A percentile compares a stretch with the other conserved stretches of the same genome.
phyloP scores from a whole-genome alignment of 2,329 filamentous ascomycete genomes.

The Didymellaceae sp. region DNA sequence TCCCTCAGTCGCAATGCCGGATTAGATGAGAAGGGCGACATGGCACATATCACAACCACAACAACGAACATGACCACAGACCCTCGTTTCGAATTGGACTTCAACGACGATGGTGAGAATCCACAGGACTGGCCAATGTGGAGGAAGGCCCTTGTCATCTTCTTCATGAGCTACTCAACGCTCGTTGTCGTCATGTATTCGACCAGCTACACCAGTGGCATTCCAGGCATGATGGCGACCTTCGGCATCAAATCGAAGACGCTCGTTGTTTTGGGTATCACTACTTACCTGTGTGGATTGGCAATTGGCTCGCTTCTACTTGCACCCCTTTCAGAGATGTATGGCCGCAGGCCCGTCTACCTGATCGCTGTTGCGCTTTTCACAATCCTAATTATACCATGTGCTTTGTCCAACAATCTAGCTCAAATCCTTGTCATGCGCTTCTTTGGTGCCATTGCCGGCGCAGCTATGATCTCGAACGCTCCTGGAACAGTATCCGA shows the following conservation, averaged over 20 bases:
- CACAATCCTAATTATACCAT: slow-evolving; percentile 73
- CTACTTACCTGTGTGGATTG: slow-evolving; percentile 78
- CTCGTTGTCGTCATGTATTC: slow-evolving; percentile 64
- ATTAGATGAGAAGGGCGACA: slow-evolving; percentile 33
- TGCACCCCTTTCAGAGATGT: slow-evolving; percentile 76
- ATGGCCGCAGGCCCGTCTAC: slow-evolving; percentile 72
- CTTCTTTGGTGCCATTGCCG: slow-evolving; percentile 76
- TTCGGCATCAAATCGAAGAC: slow-evolving; percentile 66
- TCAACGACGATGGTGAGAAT: slow-evolving; percentile 65
- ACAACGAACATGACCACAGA: slow-evolving; percentile 50
- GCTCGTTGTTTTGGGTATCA: slow-evolving; percentile 76
- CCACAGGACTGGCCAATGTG: slow-evolving; percentile 72
- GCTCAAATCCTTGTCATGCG: slow-evolving; percentile 72
- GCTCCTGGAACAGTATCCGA: slow-evolving; percentile 83
- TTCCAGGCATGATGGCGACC: slow-evolving; percentile 71
- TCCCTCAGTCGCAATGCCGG: slow-evolving; percentile 45
- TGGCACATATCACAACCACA: slow-evolving; percentile 35
- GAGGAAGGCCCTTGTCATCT: slow-evolving; percentile 63
- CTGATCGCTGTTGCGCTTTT: slow-evolving; percentile 69
- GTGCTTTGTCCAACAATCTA: slow-evolving; percentile 72
- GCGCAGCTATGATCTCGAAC: slow-evolving; percentile 82
- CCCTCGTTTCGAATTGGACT: slow-evolving; percentile 75
- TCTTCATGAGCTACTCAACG: slow-evolving; percentile 64
- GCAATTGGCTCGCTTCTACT: slow-evolving; percentile 74
- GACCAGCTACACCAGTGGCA: slow-evolving; percentile 77